Base-by-base conservation (phyloP, 371 early-diverging fungal genomes). In the Mortierella sp. region DNA sequence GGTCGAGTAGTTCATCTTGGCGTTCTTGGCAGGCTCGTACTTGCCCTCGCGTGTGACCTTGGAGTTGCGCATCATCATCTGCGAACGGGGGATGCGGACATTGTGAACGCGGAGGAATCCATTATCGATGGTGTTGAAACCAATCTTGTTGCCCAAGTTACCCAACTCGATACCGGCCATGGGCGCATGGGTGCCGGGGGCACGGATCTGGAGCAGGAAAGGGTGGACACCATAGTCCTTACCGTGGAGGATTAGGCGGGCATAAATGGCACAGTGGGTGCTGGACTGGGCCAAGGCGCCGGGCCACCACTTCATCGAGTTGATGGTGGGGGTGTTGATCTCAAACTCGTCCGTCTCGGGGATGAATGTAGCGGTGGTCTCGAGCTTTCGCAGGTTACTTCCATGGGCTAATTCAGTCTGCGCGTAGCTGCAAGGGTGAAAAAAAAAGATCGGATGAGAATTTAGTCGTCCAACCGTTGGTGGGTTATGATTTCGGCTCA, bases 231-330 rank as follows among this genome's bases (percentile, higher is more conserved):
- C 98, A 80, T 92, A 91, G 81, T 93, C 91, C 81, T 95, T 94
- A 70, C 95, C 96, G 70, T 92, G 90, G 28, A 96, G 91, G 47
- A 96, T 90, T 74, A 98, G 88, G 73, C 95, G 94, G 14, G 97
- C 97, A 91, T 96, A 95, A 48, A 98, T 95, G 82, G 94, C 92
- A 19, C 95, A 95, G 81, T 96, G 95, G 26, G 94, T 98, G 19
- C 91, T 90, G 72, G 91, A 89, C 74, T 89, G 90, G 50, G 92
- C 93, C 28, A 93, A 80, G 63, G 96, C 96, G 70, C 98, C 98
- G 52, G 96, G 94, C 98, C 98, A 98, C 97, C 97, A 97, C 82
- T 98, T 98, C 80, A 82, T 90, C 8, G 96, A 89, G 57, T 95
- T 94, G 73, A 97, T 82, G 16, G 93, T 94, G 13, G 97, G 97